Base-by-base conservation (phyloP, 306 rosid genomes). In the Trifolium repens region DNA sequence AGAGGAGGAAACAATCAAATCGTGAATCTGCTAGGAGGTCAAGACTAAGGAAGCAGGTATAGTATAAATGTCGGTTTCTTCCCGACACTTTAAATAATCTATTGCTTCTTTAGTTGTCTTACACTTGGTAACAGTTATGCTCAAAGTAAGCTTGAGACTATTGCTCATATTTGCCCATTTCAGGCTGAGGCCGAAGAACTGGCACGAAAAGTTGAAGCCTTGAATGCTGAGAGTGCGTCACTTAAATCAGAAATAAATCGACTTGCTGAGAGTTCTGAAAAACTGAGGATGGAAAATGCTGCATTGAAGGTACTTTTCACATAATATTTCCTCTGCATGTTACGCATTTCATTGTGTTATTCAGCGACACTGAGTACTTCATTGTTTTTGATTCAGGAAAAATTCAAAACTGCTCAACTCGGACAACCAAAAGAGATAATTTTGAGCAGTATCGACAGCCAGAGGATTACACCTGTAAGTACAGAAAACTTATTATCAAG, bases 21-120 rank as follows among this genome's bases (percentile, higher is more conserved):
- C 84, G 98, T 61, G 98, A 94, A 80, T 94, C 98, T 53, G 98
- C 98, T 65, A 86, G 98, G 80, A 83, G 98, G 73, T 94, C 98
- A 47, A 90, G 98, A 83, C 76, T 94, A 76, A 88, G 98, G 88
- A 94, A 94, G 87, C 98, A 94, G 97, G 98, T 94, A 86, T 55
- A 96, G 97, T 94, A 86, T 57, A 69, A 17, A 50, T 75, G 40
- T 49, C 72, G 60, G 2, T 44, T 58, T 52, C 54, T 19, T 39
- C 27, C 0, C 9, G 26, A 3, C 5, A 24, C 9, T 75, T 32
- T 32, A 50, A 14, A 30, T 24, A 22, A 22, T 54, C 9, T 37
- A 39, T 76, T 17, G 14, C 61, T 49, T 69, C 5, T 64, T 16
- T 4, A 9, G n/a, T 32, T 70, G 69, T 11, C 24, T n/a, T 49